These are phyloP conservation scores for Cucumis hystrix DNA, from an alignment of 306 rosid species.

Conservation along the genomic window DNA sequence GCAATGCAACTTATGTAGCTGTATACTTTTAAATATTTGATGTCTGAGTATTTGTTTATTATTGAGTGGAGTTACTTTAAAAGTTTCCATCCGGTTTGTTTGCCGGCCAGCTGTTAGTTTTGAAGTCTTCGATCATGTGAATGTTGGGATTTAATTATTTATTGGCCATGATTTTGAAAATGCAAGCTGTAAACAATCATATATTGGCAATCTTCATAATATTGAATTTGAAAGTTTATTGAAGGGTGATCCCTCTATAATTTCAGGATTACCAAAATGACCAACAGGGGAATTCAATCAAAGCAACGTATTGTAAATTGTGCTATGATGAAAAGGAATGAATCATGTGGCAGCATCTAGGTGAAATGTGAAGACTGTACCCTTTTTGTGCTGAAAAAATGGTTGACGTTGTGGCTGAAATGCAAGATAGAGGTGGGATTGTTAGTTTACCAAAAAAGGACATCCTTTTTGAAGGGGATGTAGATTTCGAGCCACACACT, in stretches of 20 bases:
- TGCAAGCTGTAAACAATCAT: background rate
- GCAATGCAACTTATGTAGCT: background rate
- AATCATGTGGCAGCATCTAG: slow-evolving; percentile 5
- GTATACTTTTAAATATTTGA: background rate
- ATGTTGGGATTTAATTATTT: background rate
- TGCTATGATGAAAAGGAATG: slow-evolving; percentile 14
- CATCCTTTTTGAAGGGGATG: slow-evolving; percentile 52
- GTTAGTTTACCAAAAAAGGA: slow-evolving; percentile 41
- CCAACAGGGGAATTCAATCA: background rate
- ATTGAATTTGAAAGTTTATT: background rate
- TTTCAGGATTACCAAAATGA: background rate
- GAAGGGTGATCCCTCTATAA: background rate
- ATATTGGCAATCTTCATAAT: background rate
- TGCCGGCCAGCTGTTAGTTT: background rate
- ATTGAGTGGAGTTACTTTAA: background rate
- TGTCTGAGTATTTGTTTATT: background rate
- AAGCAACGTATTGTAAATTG: background rate
- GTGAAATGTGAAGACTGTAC: slow-evolving; percentile 22
- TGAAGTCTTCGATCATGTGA: background rate
- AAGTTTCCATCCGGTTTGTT: background rate
- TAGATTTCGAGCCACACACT: slow-evolving; percentile 58
- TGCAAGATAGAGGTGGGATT: slow-evolving; percentile 25
- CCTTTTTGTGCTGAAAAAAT: slow-evolving; percentile 14
- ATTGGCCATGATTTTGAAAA: background rate
- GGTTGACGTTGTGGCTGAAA: slow-evolving; percentile 44